phyloP scores from a whole-genome alignment of 1,284 basidiomycete genomes.

The Ceratobasidium sp. region DNA sequence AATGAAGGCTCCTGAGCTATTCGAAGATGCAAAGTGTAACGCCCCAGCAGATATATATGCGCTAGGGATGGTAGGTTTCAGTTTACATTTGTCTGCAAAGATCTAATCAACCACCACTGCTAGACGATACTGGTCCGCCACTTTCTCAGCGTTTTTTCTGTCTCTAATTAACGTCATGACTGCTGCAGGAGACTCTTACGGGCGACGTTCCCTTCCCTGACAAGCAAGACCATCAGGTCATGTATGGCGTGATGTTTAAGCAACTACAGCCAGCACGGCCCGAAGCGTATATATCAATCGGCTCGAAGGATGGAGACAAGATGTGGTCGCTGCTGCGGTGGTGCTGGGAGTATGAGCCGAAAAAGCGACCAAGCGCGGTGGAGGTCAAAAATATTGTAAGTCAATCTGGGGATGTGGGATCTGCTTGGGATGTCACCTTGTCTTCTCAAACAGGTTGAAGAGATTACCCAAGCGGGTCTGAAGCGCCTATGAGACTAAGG shows the following conservation, averaged over 20 bases:
- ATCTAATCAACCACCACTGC: no score
- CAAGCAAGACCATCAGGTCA: no score
- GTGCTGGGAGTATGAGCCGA: constrained; percentile 1
- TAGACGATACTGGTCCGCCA: constrained; percentile 6
- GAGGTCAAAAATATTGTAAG: not conserved
- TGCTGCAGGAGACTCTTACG: constrained; percentile 6
- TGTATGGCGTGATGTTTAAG: not conserved
- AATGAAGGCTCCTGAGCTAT: constrained; percentile 1
- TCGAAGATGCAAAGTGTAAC: not conserved
- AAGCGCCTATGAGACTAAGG: no score
- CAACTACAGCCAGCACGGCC: not conserved
- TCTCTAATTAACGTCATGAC: not conserved
- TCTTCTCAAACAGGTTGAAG: no score
- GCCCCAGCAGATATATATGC: constrained; percentile 2
- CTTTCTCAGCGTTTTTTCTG: not conserved
- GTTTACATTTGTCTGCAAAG: not conserved
- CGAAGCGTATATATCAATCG: not conserved
- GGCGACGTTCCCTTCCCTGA: not conserved
- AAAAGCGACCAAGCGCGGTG: not conserved
- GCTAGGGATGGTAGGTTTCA: constrained; percentile 7
- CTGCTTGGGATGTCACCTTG: no score
- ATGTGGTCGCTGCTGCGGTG: not conserved
- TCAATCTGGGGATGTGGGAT: not conserved
- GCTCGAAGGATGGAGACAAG: not conserved
- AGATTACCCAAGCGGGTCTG: no score